These are phyloP conservation scores for Kalaharituber pfeilii DNA, from an alignment of 2,329 filamentous ascomycete genomes.

Conservation along the genomic window DNA sequence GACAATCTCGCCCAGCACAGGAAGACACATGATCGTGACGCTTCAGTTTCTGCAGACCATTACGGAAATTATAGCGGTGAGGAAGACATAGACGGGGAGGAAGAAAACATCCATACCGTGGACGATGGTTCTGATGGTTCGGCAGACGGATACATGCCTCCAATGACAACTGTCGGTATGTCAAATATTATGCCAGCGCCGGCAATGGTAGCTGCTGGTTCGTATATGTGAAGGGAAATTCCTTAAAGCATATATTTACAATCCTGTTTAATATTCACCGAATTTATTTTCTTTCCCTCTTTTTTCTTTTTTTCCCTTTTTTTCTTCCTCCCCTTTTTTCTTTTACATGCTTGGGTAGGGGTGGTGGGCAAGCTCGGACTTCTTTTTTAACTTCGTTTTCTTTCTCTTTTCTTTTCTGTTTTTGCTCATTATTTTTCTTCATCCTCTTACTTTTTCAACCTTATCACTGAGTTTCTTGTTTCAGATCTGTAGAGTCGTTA, in stretches of 20 bases:
- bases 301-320: slow-evolving; percentile 9
- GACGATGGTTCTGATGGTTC: slow-evolving; percentile 19
- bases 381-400: slow-evolving; percentile 12
- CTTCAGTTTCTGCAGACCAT: slow-evolving; percentile 14
- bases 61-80: slow-evolving; percentile 20
- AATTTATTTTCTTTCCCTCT: slow-evolving; percentile 5
- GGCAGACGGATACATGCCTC: slow-evolving; percentile 7
- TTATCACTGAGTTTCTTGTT: background rate
- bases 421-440: too few relatives aligned
- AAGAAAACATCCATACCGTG: slow-evolving; percentile 18
- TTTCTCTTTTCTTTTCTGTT: background rate
- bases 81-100: slow-evolving; percentile 20
- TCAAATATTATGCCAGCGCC: background rate
- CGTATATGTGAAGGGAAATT: slow-evolving; percentile 4
- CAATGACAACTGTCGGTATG: background rate
- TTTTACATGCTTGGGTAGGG: slow-evolving; percentile 8
- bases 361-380: slow-evolving; percentile 10
- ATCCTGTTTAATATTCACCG: background rate
- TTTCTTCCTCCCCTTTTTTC: slow-evolving; percentile 4
- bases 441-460: too few relatives aligned
- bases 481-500: background rate
- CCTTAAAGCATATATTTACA: background rate
- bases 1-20: slow-evolving; percentile 94
- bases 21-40: slow-evolving; percentile 21
- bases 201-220: slow-evolving; percentile 1